Evolutionary conservation across 768 basidiomycete species (phyloP), one percentile per base, ranked within the genome.

Genomic region (Mycena latifolia): DNA sequence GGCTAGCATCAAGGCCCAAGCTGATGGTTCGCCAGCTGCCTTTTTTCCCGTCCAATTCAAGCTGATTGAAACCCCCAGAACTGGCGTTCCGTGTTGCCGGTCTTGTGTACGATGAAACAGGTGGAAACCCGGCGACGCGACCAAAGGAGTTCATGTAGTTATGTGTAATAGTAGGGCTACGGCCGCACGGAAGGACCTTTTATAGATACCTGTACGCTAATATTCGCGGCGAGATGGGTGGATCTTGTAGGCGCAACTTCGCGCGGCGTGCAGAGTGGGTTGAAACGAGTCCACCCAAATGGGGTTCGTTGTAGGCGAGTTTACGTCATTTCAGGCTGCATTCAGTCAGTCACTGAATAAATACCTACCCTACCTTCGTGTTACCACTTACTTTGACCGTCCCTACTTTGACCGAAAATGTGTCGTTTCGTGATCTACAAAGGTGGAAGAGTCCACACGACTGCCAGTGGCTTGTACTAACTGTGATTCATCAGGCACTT

Each of bases 401-500:
- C 22, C 48, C 28, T 69, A 29, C 31, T 46, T 51, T 35, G 27
- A 39, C 28, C 25, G 8, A 22, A 8, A 25, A 94, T 95, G 93
- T 95, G 93, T 76, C 92, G 93, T 20, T 92, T 95, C 73, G 91
- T 97, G 70, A 95, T 98, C 47, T 98, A 96, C 85, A 98, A 98
- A 80, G 67, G 67, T 64, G 5, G 24, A 28, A 25, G 10, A 31
- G 2, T 3, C 22, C 10, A 18, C 33, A 41, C 31, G 50, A 35
- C 14, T 22, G 10, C 24, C 47, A 43, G 7, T n/a, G 8, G 45
- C 43, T 55, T 63, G 31, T 14, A 10, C 52, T 58, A 33, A 60
- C 27, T 47, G 12, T 28, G 8, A 14, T 12, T 37, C 45, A 41
- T 63, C 58, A 50, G 94, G 96, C 71, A 94, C 92, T 28, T 90